Conservation (phyloP, 306 rosid species). For the Vigna mungo region DNA sequence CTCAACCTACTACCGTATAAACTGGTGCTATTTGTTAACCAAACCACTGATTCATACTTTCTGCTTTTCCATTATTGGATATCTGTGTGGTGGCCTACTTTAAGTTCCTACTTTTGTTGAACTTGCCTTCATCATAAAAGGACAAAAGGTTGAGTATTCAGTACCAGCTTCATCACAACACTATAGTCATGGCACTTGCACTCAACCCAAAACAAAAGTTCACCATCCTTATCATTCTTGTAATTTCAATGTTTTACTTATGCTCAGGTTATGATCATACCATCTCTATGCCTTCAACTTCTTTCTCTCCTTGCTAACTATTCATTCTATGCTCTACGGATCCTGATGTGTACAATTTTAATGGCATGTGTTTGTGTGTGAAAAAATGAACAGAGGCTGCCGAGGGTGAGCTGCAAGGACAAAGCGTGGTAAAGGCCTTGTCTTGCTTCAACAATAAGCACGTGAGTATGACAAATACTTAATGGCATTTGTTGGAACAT, state of each 20-base stretch:
- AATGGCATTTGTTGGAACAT: conserved; percentile 13
- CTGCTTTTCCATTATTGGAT: conserved; percentile 33
- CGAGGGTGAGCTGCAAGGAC: conserved; percentile 48
- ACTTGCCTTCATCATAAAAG: conserved; percentile 24
- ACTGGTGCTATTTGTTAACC: conserved; percentile 43
- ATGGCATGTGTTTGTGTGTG: background rate
- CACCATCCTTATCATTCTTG: conserved; percentile 27
- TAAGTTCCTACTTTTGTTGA: conserved; percentile 2
- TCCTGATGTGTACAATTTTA: background rate
- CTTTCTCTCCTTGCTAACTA: background rate
- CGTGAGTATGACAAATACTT: conserved; percentile 51
- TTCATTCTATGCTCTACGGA: background rate
- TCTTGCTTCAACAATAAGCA: conserved; percentile 63
- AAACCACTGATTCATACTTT: conserved; percentile 27
- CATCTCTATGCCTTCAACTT: background rate
- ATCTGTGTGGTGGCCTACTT: conserved; percentile 49
- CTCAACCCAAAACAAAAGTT: conserved; percentile 33
- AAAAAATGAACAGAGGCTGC: conserved; percentile 56
- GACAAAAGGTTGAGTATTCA: background rate
- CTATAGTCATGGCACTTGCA: conserved; percentile 48
- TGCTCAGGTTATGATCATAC: conserved; percentile 52
- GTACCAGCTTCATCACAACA: conserved; percentile 29
- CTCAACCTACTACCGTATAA: conserved; percentile 22
- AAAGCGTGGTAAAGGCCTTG: conserved; percentile 54
- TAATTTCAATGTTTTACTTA: conserved; percentile 42